These are phyloP conservation scores for Pterocarpus santalinus DNA, from an alignment of 306 rosid species.

Conservation along the genomic window DNA sequence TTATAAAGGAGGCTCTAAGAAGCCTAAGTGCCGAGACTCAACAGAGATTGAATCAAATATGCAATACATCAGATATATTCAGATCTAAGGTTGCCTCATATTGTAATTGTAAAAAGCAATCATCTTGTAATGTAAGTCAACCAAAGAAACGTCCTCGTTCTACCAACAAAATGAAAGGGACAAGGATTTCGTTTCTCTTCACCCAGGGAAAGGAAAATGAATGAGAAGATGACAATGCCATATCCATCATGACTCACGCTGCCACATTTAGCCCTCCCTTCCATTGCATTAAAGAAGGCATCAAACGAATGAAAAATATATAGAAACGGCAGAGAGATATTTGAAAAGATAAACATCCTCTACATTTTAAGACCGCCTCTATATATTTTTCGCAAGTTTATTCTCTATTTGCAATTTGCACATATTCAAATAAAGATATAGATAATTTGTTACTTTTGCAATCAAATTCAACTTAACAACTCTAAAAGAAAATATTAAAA, in stretches of 20 bases:
- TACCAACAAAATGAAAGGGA: slow-evolving; percentile 24
- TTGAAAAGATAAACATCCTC: neutral
- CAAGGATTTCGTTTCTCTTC: slow-evolving; percentile 21
- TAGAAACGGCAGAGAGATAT: neutral
- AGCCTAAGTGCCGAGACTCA: neutral
- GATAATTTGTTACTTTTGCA: too few species aligned
- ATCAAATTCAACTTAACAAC: neutral
- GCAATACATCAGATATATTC: neutral
- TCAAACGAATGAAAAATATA: neutral
- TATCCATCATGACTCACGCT: slow-evolving; percentile 25
- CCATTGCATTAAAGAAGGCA: neutral
- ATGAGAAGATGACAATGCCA: neutral
- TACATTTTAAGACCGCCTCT: neutral
- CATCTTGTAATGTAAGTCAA: neutral
- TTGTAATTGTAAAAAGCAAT: neutral
- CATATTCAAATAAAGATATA: neutral
- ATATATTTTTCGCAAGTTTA: neutral
- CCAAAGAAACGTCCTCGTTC: neutral
- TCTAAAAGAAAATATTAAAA: neutral
- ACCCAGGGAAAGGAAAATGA: slow-evolving; percentile 3
- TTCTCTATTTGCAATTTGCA: neutral
- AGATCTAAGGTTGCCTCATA: neutral
- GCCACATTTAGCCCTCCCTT: neutral
- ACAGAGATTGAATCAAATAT: neutral
- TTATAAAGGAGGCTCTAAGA: neutral